Evolutionary conservation across 345 rosid species (phyloP), one percentile per base, ranked within the genome.

Genomic region (Gossypium longicalyx): DNA sequence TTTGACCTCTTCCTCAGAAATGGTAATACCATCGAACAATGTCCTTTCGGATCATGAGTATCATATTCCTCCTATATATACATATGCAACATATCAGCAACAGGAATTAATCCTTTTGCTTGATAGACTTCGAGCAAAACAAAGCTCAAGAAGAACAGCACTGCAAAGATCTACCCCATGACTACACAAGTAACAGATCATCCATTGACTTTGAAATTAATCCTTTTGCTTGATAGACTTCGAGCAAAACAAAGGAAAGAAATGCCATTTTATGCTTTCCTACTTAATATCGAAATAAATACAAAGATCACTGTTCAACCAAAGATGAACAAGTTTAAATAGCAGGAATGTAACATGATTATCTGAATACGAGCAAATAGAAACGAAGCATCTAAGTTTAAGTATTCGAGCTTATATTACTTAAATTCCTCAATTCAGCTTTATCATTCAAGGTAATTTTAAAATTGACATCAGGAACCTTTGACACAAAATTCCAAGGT

Each of bases 1-100:
- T 93, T 95, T 0, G 97, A 87, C 75, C 97, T 87, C 81, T 95
- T 95, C 90, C 86, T 91, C 79, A 95, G 80, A 82, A 93, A 91
- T 16, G 98, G 97, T 65, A 95, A 79, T 9, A 89, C 98, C n/a
- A 89, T 83, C 1, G 93, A 76, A 38, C 89, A 88, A 57, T 87
- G 97, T 13, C 96, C 98, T 62, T 91, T 93, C 3, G 96, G 97
- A 75, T 95, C 98, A 81, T 95, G 98, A 10, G 98, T 95, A 77
- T 95, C 99, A 54, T 93, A 95, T 78, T 95, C 96, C 84, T 89
- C 97, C 98, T 94, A 78, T 9, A 78, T 41, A 41, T 6, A 20
- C 13, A 57, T 53, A 57, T 69, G 70, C 9, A 22, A 64, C 3
- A 68, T 47, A 25, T 47, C 15, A 47, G 38, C 53, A 3, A 49